Conservation (phyloP, 1,139 yeast species). For the Meyerozyma elateridarum region DNA sequence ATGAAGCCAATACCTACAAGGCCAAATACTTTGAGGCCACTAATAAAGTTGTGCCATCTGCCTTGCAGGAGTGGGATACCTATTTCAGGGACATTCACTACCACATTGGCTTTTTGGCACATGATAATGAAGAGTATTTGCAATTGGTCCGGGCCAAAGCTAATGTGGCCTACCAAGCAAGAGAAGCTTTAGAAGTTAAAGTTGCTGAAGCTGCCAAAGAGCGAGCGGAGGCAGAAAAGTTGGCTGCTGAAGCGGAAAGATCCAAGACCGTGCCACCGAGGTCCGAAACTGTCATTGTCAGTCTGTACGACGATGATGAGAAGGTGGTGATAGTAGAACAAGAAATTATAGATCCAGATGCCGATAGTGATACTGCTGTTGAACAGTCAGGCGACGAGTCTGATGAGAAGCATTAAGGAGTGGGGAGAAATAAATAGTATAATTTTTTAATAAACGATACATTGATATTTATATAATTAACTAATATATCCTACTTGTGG, state of each 20-base stretch:
- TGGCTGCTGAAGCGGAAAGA: background rate
- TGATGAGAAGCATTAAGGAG: too few species aligned
- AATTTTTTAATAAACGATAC: too few species aligned
- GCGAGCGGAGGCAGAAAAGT: background rate
- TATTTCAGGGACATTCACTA: conserved; percentile 54
- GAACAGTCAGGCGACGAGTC: too few species aligned
- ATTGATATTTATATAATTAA: conserved; percentile 2
- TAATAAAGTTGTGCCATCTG: conserved; percentile 21
- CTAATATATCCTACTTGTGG: conserved; percentile 1
- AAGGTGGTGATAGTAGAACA: conserved; percentile 2
- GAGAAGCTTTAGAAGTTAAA: conserved; percentile 41
- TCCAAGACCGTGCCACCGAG: background rate
- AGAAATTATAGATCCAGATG: too few species aligned
- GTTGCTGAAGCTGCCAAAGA: background rate
- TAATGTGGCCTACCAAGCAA: conserved; percentile 69
- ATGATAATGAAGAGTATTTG: conserved; percentile 70
- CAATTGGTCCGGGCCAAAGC: conserved; percentile 76
- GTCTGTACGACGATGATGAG: conserved; percentile 4
- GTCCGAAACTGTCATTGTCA: conserved; percentile 2
- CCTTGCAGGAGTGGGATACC: conserved; percentile 45
- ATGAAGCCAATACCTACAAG: conserved; percentile 38
- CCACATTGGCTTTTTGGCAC: conserved; percentile 54
- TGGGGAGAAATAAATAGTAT: too few species aligned
- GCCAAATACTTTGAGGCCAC: conserved; percentile 10
- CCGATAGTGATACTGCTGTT: too few species aligned